Base-by-base conservation (phyloP, 164 flowering plant species). In the Taxillus chinensis region DNA sequence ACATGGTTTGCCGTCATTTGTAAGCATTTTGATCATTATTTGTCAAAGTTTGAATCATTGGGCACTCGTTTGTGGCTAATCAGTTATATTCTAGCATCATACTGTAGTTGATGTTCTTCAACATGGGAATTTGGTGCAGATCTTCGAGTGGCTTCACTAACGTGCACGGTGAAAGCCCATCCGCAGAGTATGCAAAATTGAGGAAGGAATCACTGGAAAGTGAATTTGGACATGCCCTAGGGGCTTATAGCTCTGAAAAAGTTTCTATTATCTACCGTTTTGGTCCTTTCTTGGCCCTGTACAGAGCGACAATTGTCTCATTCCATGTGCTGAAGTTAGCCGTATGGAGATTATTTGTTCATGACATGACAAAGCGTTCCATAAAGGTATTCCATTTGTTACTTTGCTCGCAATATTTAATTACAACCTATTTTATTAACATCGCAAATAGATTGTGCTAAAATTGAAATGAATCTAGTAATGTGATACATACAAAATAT, bases 241-340 rank as follows among this genome's bases (percentile, higher is more conserved):
- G 91, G 66, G 73, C 78, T 58, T 69, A 80, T 63, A 70, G 79
- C 60, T 83, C 98, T 41, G 79, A 73, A 70, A 83, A 82, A 61
- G 59, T 75, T 66, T 78, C 90, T 39, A 53, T 71, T 60, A 72
- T 72, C 72, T 83, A 77, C 68, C 83, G 73, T 54, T 86, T 86
- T 75, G 95, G 97, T 52, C 90, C 96, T 16, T 88, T 90, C 72
- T 76, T 88, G 74, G 98, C 98, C 41, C 67, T 90, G 67, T 93
- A 88, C 64, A 82, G 98, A 76, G 98, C 96, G 61, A 86, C 92
- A 57, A 70, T 85, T 69, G 84, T 92, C 70, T 88, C 98, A 69
- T 92, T 78, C 73, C 79, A 88, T 58, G 86, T 90, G 55, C 68
- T 81, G 64, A 88, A 86, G 80, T 72, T 93, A 67, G 72, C 87